Conservation (phyloP, 1,284 basidiomycete species). For the Naganishia cerealis region DNA sequence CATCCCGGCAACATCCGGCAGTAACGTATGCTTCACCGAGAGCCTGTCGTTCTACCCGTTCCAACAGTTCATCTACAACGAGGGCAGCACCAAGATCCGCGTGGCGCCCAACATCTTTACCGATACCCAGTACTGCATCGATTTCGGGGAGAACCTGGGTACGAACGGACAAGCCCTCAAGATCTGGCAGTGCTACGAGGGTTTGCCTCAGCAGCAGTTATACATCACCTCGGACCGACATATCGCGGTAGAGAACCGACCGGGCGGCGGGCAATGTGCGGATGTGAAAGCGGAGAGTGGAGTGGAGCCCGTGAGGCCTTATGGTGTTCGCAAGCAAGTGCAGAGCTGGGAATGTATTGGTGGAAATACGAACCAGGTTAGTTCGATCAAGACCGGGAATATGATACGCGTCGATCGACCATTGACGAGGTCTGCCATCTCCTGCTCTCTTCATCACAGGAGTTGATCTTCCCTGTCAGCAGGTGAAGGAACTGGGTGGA, state of each 20-base stretch:
- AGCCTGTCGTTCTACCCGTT: slow-evolving; percentile 9
- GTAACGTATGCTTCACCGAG: slow-evolving; percentile 25
- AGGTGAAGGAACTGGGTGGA: no score
- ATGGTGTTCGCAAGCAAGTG: slow-evolving; percentile 23
- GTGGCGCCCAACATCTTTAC: slow-evolving; percentile 23
- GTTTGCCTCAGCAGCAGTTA: slow-evolving; percentile 31
- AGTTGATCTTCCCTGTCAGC: slow-evolving; percentile 10
- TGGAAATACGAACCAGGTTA: slow-evolving; percentile 29
- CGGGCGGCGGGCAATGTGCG: slow-evolving; percentile 11
- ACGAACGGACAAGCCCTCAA: slow-evolving; percentile 34
- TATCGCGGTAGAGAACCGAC: slow-evolving; percentile 25
- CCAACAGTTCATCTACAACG: slow-evolving; percentile 18
- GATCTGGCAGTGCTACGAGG: slow-evolving; percentile 36
- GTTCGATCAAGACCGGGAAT: neutral
- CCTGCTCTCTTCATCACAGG: neutral
- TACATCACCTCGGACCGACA: slow-evolving; percentile 29
- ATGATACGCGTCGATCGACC: neutral
- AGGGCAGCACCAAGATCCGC: slow-evolving; percentile 23
- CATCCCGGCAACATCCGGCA: neutral
- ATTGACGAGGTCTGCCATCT: neutral
- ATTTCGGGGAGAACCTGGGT: slow-evolving; percentile 18
- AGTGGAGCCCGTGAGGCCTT: slow-evolving; percentile 8
- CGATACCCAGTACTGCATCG: slow-evolving; percentile 23
- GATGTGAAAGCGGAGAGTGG: slow-evolving; percentile 23
- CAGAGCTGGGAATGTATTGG: slow-evolving; percentile 26